phyloP scores from a whole-genome alignment of 2,329 filamentous ascomycete genomes.

The Aspergillus amoenus region DNA sequence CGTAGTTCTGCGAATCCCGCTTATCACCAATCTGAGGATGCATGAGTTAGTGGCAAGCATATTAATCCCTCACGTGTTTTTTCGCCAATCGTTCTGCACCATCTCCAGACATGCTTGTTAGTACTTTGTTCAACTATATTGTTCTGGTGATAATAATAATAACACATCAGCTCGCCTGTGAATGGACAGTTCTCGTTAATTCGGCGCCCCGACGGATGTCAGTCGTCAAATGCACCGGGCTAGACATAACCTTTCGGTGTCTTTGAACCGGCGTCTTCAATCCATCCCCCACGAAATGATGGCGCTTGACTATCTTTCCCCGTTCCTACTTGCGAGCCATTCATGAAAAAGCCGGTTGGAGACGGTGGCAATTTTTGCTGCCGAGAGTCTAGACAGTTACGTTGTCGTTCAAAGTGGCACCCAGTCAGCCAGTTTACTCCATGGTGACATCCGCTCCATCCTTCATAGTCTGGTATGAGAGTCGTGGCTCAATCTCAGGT shows the following conservation, averaged over 20 bases:
- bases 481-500: not conserved
- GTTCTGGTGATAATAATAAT: not conserved
- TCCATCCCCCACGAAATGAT: not conserved
- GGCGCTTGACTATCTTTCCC: not conserved
- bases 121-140: not conserved
- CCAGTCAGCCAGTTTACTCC: slow-evolving; percentile 4
- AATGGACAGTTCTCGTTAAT: not conserved
- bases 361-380: not conserved
- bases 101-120: not conserved
- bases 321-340: not conserved
- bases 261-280: not conserved
- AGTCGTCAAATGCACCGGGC: not conserved
- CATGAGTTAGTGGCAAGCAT: not conserved
- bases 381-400: not conserved
- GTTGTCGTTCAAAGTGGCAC: not conserved
- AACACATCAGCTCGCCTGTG: not conserved
- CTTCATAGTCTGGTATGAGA: not conserved
- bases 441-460: not conserved
- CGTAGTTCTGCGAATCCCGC: not conserved
- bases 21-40: not conserved
- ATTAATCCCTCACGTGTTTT: not conserved
- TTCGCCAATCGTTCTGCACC: not conserved
- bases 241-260: not conserved
- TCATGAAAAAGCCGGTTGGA: not conserved
- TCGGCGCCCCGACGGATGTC: not conserved